Base-by-base conservation (phyloP, 805 yeast genomes). In the Starmerella lactis-condensi region DNA sequence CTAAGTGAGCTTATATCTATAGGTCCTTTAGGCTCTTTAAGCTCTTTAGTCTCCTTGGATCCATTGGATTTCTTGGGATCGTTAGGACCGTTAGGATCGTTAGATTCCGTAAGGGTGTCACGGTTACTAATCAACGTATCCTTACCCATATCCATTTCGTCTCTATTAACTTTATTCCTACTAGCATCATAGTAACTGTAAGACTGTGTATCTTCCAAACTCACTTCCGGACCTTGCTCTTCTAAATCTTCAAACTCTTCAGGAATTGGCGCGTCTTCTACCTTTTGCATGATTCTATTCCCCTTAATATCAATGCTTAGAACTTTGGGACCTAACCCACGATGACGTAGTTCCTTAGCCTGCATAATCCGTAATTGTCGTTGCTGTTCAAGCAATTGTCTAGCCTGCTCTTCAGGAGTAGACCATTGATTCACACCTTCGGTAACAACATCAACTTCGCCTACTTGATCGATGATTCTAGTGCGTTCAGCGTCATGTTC, bases 401-500 rank as follows among this genome's bases (percentile, higher is more conserved):
- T 58, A 0, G 95, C 95, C 42, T 89, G 67, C 44, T 91, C 95
- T 32, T 73, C 63, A 1, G 93, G 73, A 23, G 62, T 58, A 0
- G 92, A 72, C 96, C 98, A 89, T 39, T 74, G 57, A 41, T 68
- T 74, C 24, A 64, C 46, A 20, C 61, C 62, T 1, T 64, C 54
- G 2, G 58, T 57, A 0, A 79, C 68, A 33, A 73, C 53, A 30
- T 78, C 91, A 49, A 67, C 79, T 50, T 89, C 98, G 4, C 92
- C 69, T 0, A 91, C 94, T 48, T 79, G 74, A 50, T 89, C 99
- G 24, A 91, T 83, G 39, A 89, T 81, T 43, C 69, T 70, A 0
- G 98, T 89, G 50, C 99, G 63, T 50, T 81, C 91, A 1, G 83
- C 78, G 5, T 91, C 77, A 12, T 83, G 71, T 2, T 68, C 78